Conservation (phyloP, 345 rosid genomes). For the Citrus medica region DNA sequence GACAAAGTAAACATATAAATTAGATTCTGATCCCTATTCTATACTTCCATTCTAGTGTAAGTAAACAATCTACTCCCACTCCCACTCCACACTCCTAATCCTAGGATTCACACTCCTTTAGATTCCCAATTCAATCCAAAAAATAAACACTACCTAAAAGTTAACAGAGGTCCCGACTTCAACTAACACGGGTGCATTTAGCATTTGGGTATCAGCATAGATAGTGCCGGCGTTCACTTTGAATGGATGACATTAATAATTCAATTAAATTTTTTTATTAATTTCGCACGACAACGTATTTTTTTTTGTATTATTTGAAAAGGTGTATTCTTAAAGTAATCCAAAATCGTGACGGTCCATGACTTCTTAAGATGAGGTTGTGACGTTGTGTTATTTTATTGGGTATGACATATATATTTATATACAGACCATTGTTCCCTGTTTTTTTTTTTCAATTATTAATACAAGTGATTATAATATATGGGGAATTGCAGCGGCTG, state of each 20-base stretch:
- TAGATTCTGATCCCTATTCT: no score
- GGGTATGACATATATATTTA: no score
- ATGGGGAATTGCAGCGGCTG: no score
- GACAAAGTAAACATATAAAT: no score
- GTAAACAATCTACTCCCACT: no score
- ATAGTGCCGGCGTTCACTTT: not conserved
- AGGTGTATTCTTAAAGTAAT: not conserved
- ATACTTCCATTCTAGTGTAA: no score
- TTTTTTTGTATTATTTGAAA: not conserved
- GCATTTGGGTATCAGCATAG: not conserved
- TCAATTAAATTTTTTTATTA: not conserved
- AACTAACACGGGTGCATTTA: not conserved
- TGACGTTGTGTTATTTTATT: not conserved
- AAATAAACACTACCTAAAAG: no score
- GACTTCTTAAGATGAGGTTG: not conserved
- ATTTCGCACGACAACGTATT: not conserved
- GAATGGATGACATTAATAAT: not conserved
- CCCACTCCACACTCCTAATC: no score
- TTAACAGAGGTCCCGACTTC: no score
- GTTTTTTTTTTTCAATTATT: not conserved
- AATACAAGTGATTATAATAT: no score
- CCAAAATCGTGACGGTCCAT: not conserved
- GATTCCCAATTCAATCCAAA: no score
- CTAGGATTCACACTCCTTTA: no score
- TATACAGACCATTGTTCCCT: not conserved